phyloP scores from a whole-genome alignment of 768 basidiomycete genomes.

The Pleurotus pulmonarius region DNA sequence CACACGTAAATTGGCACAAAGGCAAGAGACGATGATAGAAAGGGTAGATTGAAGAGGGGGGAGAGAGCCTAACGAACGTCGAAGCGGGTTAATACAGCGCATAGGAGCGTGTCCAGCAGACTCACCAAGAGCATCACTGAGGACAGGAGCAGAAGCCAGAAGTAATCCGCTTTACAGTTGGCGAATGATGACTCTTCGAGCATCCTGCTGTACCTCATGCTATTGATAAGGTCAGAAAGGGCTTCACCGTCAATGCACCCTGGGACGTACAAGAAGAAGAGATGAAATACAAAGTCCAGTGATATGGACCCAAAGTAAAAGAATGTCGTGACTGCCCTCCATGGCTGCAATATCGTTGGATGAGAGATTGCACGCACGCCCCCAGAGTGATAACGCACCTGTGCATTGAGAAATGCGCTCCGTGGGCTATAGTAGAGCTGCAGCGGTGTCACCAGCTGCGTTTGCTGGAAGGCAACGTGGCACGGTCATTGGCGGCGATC shows the following conservation, averaged over 20 bases:
- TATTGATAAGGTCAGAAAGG: constrained; percentile 24
- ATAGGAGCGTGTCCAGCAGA: constrained; percentile 9
- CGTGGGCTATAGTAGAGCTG: constrained; percentile 93
- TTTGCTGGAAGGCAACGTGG: constrained; percentile 60
- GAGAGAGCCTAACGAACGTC: constrained; percentile 57
- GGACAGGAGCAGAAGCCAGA: constrained; percentile 88
- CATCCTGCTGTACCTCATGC: constrained; percentile 97
- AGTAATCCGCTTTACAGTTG: constrained; percentile 88
- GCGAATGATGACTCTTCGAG: constrained; percentile 96
- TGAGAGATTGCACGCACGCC: too few relatives aligned
- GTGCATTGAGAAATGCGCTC: constrained; percentile 75
- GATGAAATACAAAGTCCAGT: constrained; percentile 92
- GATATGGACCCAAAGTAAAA: constrained; percentile 94
- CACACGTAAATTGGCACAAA: constrained; percentile 97
- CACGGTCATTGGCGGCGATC: background rate
- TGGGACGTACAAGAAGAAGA: constrained; percentile 94
- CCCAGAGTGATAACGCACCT: constrained; percentile 42
- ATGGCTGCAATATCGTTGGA: constrained; percentile 47
- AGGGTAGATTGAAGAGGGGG: constrained; percentile 86
- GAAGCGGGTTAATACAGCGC: background rate
- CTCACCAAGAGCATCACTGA: constrained; percentile 82
- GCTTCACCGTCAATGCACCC: background rate
- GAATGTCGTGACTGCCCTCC: constrained; percentile 89
- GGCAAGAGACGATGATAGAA: constrained; percentile 88
- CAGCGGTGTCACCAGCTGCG: constrained; percentile 82